Evolutionary conservation across 139 green algal species (phyloP).

Genomic region (Chlamydomonas applanata): DNA sequence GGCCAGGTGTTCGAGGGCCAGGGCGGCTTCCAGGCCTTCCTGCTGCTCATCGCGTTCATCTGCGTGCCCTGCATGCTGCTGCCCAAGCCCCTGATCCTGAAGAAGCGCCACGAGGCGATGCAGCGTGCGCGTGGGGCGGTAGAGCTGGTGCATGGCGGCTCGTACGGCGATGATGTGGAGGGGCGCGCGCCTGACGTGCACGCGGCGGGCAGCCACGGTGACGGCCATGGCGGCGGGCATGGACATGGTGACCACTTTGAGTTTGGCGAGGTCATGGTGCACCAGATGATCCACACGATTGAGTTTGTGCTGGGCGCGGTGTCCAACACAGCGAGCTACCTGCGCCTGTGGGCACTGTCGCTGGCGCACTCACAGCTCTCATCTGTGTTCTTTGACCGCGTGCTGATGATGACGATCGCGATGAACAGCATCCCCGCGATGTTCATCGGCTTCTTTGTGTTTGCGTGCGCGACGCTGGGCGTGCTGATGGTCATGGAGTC

Average conservation of each 20-base stretch:
- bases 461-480: constrained; percentile 85
- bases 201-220: not conserved
- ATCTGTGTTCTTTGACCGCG: constrained; percentile 91
- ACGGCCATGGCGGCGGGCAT: constrained; percentile 29
- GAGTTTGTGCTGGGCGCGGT: constrained; percentile 98
- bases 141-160: constrained; percentile 11
- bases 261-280: constrained; percentile 73
- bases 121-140: constrained; percentile 2
- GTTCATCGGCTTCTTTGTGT: constrained; percentile 86
- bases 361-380: constrained; percentile 95
- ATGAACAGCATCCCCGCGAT: constrained; percentile 46
- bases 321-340: constrained; percentile 96
- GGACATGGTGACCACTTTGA: constrained; percentile 68
- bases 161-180: constrained; percentile 15
- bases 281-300: constrained; percentile 93
- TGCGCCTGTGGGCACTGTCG: constrained; percentile 97
- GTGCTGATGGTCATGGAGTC: constrained; percentile 99
- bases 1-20: constrained; percentile 62
- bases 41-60: constrained; percentile 79
- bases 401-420: constrained; percentile 79
- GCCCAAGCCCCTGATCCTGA: constrained; percentile 94
- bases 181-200: not conserved
- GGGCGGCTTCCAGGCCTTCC: constrained; percentile 66
- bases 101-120: constrained; percentile 69
- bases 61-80: constrained; percentile 94